phyloP scores from a whole-genome alignment of 2,329 filamentous ascomycete genomes.

The Trichoderma aggressivum region DNA sequence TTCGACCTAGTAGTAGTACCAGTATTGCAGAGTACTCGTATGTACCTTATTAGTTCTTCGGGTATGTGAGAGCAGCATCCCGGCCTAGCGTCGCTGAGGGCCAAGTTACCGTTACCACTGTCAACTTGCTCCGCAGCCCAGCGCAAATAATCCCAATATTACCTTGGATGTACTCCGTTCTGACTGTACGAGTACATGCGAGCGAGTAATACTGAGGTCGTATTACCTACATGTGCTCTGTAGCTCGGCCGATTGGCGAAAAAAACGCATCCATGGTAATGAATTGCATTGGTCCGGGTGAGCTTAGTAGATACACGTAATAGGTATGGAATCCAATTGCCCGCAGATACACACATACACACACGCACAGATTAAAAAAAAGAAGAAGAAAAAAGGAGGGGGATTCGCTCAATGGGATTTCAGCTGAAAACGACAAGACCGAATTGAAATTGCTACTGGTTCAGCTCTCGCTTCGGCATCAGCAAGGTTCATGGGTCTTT shows the following conservation, averaged over 20 bases:
- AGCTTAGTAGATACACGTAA: background rate
- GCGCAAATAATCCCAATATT: background rate
- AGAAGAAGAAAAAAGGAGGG: background rate
- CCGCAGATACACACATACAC: background rate
- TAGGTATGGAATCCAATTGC: background rate
- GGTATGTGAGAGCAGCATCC: background rate
- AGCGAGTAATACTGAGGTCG: background rate
- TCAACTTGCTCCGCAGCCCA: background rate
- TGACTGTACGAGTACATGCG: background rate
- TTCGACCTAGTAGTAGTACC: background rate
- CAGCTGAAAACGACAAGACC: background rate
- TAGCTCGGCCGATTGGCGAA: background rate
- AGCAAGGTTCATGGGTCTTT: background rate
- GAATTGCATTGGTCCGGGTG: background rate
- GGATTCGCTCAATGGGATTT: background rate
- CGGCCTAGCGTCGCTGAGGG: background rate
- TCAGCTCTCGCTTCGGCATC: slow-evolving; percentile 6
- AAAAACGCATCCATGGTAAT: background rate
- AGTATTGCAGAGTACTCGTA: slow-evolving; percentile 1
- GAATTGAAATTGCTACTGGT: background rate
- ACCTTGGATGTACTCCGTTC: background rate
- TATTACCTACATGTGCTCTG: background rate
- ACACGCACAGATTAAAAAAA: background rate
- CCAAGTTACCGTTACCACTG: background rate
- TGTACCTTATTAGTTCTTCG: background rate